These are phyloP conservation scores for Amyloporia xantha DNA, from an alignment of 768 basidiomycete genomes.

Conservation along the genomic window DNA sequence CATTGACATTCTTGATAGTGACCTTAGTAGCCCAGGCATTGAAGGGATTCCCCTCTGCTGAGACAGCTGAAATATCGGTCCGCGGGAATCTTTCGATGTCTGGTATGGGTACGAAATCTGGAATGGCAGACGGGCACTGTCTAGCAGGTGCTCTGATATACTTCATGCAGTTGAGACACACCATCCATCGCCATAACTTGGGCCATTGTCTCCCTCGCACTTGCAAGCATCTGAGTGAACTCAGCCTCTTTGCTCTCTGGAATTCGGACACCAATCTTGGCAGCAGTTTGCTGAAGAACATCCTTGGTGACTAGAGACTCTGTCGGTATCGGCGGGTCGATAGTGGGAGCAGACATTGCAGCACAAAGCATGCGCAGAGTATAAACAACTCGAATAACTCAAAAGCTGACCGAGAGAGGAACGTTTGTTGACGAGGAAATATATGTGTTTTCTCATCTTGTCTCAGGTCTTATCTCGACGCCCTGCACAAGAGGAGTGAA, in stretches of 20 bases:
- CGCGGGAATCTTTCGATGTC: slow-evolving; percentile 21
- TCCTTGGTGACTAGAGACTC: slow-evolving; percentile 7
- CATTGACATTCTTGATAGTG: slow-evolving; percentile 22
- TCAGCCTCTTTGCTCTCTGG: slow-evolving; percentile 12
- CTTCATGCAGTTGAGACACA: background rate
- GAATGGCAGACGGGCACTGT: background rate
- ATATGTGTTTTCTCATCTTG: too few relatives aligned
- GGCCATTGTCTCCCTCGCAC: slow-evolving; percentile 15
- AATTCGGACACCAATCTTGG: slow-evolving; percentile 12
- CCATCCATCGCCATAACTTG: slow-evolving; percentile 15
- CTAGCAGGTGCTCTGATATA: background rate
- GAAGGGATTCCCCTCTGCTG: slow-evolving; percentile 24
- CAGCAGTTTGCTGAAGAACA: slow-evolving; percentile 11
- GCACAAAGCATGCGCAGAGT: too few relatives aligned
- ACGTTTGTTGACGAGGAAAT: too few relatives aligned
- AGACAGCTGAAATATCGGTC: slow-evolving; percentile 14
- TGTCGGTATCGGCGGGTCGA: background rate
- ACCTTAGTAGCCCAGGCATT: slow-evolving; percentile 32
- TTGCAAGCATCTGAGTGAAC: slow-evolving; percentile 12
- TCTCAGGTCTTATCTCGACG: background rate
- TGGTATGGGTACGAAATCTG: slow-evolving; percentile 12
- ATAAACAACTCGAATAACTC: too few relatives aligned
- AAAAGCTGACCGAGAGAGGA: too few relatives aligned
- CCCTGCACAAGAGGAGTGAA: background rate
- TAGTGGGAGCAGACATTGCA: background rate